Percentiles rank a stretch among this genome's conserved stretches.
These are phyloP conservation scores for Erysimum cheiranthoides DNA, from an alignment of 345 rosid genomes.

Conservation along the genomic window DNA sequence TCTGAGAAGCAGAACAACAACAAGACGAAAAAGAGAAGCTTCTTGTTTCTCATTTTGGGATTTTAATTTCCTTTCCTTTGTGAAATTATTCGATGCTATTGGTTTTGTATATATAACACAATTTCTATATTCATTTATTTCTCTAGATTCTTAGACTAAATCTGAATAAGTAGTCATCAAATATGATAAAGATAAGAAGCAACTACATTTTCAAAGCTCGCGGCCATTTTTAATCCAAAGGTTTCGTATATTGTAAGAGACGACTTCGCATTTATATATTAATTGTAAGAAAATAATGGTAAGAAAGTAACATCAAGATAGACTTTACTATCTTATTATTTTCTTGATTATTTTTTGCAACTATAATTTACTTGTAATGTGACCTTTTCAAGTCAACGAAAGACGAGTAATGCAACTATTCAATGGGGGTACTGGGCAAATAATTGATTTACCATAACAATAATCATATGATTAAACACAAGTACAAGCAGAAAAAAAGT, in stretches of 20 bases:
- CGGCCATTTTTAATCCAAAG: not conserved
- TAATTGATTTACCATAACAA: no score
- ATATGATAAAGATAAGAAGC: not conserved
- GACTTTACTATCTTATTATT: no score
- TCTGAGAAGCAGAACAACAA: not conserved
- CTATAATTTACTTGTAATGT: no score
- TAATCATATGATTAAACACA: no score
- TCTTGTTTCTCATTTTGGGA: slow-evolving; percentile 13
- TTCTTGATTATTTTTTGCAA: no score
- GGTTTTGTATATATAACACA: not conserved
- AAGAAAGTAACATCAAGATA: no score
- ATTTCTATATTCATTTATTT: not conserved
- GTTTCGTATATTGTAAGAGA: not conserved
- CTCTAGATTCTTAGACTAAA: not conserved
- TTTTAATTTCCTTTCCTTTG: no score
- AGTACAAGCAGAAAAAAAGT: no score
- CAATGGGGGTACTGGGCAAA: no score
- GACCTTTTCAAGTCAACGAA: no score
- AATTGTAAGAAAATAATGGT: not conserved
- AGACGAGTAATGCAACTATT: no score
- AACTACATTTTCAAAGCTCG: not conserved
- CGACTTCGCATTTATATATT: slow-evolving; percentile 7
- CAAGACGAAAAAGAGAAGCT: slow-evolving; percentile 8
- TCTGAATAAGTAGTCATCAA: not conserved
- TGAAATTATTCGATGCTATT: no score